Percentiles rank a stretch among this genome's conserved stretches.
Evolutionary conservation across 2,329 filamentous ascomycete species (phyloP).

Genomic region (Didymella segeticola): DNA sequence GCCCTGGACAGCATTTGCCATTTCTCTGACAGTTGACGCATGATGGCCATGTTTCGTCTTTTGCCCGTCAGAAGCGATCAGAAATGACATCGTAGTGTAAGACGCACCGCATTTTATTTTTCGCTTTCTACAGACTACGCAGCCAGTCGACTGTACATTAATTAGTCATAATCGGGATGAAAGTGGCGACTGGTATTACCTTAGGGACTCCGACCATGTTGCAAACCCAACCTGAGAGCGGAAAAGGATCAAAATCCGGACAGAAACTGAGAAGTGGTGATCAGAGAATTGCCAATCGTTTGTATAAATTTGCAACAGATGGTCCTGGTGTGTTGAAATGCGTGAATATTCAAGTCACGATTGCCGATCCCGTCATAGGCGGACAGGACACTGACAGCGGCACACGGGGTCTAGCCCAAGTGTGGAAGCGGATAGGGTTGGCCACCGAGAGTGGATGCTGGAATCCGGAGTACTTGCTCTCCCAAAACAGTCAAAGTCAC

Average conservation of each 20-base stretch:
- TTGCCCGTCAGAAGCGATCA: no score
- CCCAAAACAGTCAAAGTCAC: conserved; percentile 16
- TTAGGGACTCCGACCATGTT: conserved; percentile 46
- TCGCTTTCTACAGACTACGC: conserved; percentile 40
- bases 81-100: conserved; percentile 7
- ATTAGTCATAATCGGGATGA: not conserved
- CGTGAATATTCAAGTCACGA: conserved; percentile 2
- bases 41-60: conserved; percentile 46
- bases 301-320: not conserved
- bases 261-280: not conserved
- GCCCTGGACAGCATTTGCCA: conserved; percentile 43
- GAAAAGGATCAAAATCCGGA: not conserved
- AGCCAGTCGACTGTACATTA: conserved; percentile 32
- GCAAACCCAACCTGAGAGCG: not conserved
- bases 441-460: not conserved
- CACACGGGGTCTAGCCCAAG: conserved; percentile 2
- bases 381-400: not conserved
- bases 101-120: conserved; percentile 35
- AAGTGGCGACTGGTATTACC: conserved; percentile 7
- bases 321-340: not conserved
- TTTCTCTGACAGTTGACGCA: conserved; percentile 47
- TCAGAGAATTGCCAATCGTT: not conserved
- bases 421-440: conserved; percentile 5
- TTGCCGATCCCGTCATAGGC: conserved; percentile 5
- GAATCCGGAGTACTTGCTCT: conserved; percentile 6